These are phyloP conservation scores for Rhodotorula taiwanensis DNA, from an alignment of 768 basidiomycete species.

Conservation along the genomic window DNA sequence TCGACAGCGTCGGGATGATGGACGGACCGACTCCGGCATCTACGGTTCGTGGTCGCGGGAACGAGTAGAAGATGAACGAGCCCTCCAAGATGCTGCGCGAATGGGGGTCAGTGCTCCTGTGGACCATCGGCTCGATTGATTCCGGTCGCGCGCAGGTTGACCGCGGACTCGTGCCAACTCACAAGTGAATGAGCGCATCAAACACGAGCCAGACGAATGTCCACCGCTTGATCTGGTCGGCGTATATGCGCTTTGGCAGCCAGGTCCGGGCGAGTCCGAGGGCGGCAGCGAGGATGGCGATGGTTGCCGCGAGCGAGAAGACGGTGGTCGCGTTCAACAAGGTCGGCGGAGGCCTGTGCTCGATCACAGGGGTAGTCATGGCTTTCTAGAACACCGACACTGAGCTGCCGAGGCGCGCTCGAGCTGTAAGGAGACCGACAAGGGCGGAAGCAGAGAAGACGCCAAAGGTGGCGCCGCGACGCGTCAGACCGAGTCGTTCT, in stretches of 20 bases:
- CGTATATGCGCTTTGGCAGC: neutral
- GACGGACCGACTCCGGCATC: conserved; percentile 13
- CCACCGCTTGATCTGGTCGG: neutral
- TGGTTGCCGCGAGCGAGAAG: conserved; percentile 11
- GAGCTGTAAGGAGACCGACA: too few relatives aligned
- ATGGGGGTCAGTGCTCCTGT: neutral
- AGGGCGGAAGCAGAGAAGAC: too few relatives aligned
- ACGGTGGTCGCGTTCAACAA: conserved; percentile 12
- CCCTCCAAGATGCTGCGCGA: conserved; percentile 15
- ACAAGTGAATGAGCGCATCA: conserved; percentile 22
- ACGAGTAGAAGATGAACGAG: conserved; percentile 10
- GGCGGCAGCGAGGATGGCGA: conserved; percentile 9
- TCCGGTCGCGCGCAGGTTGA: too few relatives aligned
- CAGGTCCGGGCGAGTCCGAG: neutral
- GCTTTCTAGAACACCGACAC: neutral
- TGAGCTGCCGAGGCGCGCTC: too few relatives aligned
- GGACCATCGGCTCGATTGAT: too few relatives aligned
- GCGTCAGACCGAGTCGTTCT: too few relatives aligned
- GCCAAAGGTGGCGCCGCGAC: too few relatives aligned
- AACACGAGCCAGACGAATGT: conserved; percentile 23
- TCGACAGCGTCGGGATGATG: too few relatives aligned
- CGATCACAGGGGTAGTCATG: neutral
- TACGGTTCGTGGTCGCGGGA: conserved; percentile 17
- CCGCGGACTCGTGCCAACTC: neutral
- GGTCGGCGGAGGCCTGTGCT: conserved; percentile 9